Percentiles rank a stretch among this genome's conserved stretches.
Conservation (phyloP, 257 asterid species). For the Cordia subcordata region DNA sequence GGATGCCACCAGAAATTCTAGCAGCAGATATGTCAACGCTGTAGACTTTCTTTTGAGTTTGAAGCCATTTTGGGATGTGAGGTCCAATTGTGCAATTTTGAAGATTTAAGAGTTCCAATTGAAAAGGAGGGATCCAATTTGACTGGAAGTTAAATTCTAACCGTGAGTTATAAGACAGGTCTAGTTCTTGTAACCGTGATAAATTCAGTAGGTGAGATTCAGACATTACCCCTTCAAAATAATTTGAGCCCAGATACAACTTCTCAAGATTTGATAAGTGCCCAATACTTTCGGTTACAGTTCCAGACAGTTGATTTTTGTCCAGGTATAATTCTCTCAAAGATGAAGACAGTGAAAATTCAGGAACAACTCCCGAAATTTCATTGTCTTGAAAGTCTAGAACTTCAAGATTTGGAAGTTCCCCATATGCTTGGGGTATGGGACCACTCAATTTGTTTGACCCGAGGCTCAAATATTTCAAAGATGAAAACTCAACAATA, state of each 20-base stretch:
- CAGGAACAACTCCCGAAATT: no score
- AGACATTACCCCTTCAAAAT: slow-evolving; percentile 6
- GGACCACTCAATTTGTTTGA: no score
- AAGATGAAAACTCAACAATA: no score
- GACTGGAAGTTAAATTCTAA: background rate
- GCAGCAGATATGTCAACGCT: slow-evolving; percentile 12
- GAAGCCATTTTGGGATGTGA: slow-evolving; percentile 21
- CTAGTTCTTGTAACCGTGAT: background rate
- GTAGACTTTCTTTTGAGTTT: slow-evolving; percentile 2
- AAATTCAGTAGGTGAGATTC: slow-evolving; percentile 2
- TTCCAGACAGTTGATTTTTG: no score
- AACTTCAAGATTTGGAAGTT: no score
- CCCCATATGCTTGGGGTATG: no score
- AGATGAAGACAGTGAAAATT: slow-evolving; percentile 18
- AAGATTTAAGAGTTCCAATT: background rate
- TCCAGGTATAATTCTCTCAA: no score
- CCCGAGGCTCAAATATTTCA: no score
- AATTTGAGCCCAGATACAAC: background rate
- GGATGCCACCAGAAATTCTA: slow-evolving; percentile 10
- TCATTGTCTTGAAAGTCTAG: no score
- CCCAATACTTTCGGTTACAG: no score
- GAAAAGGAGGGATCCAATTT: slow-evolving; percentile 17
- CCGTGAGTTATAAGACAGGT: background rate
- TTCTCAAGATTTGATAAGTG: background rate
- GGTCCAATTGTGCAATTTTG: slow-evolving; percentile 13